Percentiles rank a stretch among this genome's conserved stretches.
Evolutionary conservation across 441 rosid genomes (phyloP).

Genomic region (Croton laevigatus): DNA sequence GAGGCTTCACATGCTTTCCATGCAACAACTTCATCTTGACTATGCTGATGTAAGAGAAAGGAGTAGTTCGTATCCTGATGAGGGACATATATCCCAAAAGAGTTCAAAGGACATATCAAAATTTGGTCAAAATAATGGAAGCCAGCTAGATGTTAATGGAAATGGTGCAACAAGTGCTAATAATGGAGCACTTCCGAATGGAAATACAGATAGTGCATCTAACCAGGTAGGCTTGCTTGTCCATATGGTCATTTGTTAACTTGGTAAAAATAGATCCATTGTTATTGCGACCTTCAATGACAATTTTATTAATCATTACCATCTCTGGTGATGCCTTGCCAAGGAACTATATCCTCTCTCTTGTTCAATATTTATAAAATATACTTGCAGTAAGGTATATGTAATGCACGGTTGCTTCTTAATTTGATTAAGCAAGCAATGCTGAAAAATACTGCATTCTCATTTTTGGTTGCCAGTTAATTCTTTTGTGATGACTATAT

Average conservation of each 20-base stretch:
- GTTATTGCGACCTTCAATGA: background rate
- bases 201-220: slow-evolving; percentile 47
- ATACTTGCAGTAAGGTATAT: background rate
- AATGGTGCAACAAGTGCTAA: slow-evolving; percentile 33
- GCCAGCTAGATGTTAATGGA: slow-evolving; percentile 54
- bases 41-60: slow-evolving; percentile 76
- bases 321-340: background rate
- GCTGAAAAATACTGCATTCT: background rate
- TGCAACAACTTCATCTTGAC: slow-evolving; percentile 89
- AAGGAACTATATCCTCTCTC: background rate
- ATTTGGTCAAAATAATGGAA: slow-evolving; percentile 53
- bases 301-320: background rate
- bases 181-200: slow-evolving; percentile 40
- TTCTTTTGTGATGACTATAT: background rate
- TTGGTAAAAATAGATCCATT: background rate
- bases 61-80: slow-evolving; percentile 52
- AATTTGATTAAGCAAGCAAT: background rate
- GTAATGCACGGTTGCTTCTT: background rate
- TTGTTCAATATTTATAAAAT: background rate
- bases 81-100: slow-evolving; percentile 43
- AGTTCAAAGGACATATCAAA: slow-evolving; percentile 53
- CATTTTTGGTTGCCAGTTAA: background rate
- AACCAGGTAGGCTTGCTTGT: slow-evolving; percentile 47
- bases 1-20: slow-evolving; percentile 74
- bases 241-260: background rate